A percentile compares a stretch with the other conserved stretches of the same genome.
Evolutionary conservation across 345 rosid species (phyloP).

Genomic region (Anacardium occidentale): DNA sequence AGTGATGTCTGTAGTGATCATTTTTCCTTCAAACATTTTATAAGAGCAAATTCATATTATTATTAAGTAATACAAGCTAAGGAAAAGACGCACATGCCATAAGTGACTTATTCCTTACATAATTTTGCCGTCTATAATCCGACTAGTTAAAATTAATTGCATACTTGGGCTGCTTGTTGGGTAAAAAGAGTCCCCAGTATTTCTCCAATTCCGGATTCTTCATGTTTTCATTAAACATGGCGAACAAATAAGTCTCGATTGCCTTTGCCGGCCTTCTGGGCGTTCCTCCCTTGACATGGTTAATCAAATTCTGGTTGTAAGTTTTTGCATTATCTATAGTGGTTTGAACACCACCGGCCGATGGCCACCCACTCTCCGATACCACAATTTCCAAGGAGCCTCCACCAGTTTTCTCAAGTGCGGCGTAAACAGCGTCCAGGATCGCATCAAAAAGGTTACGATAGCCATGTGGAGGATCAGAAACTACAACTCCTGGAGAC

Average conservation of each 20-base stretch:
- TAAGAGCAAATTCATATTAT: no score
- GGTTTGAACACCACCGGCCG: constrained; percentile 51
- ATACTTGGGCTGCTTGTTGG: constrained; percentile 50
- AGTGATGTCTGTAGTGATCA: no score
- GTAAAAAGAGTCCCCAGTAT: constrained; percentile 51
- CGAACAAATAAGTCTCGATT: constrained; percentile 63
- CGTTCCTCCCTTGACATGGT: constrained; percentile 45
- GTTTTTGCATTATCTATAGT: constrained; percentile 47
- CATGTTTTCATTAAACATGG: constrained; percentile 54
- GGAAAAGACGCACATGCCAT: no score
- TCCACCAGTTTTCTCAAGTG: constrained; percentile 53
- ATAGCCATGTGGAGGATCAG: constrained; percentile 29
- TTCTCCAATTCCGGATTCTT: constrained; percentile 54
- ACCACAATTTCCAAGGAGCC: constrained; percentile 51
- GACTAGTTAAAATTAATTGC: constrained; percentile 35
- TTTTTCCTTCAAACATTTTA: no score
- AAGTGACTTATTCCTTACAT: no score
- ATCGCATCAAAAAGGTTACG: constrained; percentile 57
- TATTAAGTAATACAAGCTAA: no score
- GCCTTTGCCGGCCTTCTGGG: constrained; percentile 48
- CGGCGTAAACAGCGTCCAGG: constrained; percentile 45
- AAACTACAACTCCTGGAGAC: constrained; percentile 20
- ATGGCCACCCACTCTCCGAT: constrained; percentile 69
- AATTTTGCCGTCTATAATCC: no score
- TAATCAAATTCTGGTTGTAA: constrained; percentile 51